Evolutionary conservation across 2,329 filamentous ascomycete species (phyloP), one percentile per base, ranked within the genome.

Genomic region (Myrmaecium sp.): DNA sequence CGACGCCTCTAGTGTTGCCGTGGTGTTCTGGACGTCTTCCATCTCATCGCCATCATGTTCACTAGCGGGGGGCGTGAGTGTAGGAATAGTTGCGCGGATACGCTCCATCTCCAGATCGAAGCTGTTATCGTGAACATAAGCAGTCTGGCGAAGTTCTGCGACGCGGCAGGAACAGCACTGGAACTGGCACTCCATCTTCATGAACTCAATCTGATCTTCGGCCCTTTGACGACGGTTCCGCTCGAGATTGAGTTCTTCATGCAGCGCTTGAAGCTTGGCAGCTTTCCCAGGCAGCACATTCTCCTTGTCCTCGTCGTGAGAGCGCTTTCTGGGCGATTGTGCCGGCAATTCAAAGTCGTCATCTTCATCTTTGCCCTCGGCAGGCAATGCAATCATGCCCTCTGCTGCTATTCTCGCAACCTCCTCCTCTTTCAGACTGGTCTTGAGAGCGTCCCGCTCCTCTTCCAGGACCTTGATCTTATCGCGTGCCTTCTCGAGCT

Each of bases 361-460:
- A 17, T 68, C 59, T 9, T 63, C 59, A 8, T 58, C 41, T n/a
- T 56, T 54, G 5, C 58, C 57, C 0, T 51, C 36, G 6, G 52
- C 45, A 2, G 76, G 75, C 8, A 81, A 54, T 3, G 76, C 71
- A 28, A 82, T 65, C 23, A 62, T 65, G 11, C 74, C 75, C 44
- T 82, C 74, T 13, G 74, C 71, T 3, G 77, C 75, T 28, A 82
- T 74, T 26, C 72, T 66, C 12, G 73, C 66, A 14, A 81, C 65
- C 44, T 81, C 75, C 41, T 82, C 75, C 39, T 77, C 76, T 51
- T 76, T 65, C 17, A 77, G 66, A 26, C 72, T 70, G 3, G 67
- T 72, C 53, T 76, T 79, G 42, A 79, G 66, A 3, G 74, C 69
- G 45, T 82, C 76, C 5, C 75, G 72, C 49, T 84, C 78, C 42